These are phyloP conservation scores for Malassezia psittaci DNA, from an alignment of 1,284 basidiomycete species.

Conservation along the genomic window DNA sequence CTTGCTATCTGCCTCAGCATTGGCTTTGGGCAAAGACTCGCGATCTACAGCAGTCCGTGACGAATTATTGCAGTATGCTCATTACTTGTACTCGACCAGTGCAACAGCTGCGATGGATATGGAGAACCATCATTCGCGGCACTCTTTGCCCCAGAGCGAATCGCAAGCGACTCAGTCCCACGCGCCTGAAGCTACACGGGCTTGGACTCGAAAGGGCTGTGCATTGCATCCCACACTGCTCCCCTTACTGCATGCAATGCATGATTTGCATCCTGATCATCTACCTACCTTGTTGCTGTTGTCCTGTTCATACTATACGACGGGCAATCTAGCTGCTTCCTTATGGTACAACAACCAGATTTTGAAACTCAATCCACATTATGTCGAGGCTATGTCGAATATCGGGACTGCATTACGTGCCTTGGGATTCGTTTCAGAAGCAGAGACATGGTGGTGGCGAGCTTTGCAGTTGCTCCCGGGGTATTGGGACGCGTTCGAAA, in stretches of 20 bases:
- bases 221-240: conserved; percentile 37
- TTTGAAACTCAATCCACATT: conserved; percentile 48
- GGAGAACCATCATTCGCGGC: conserved; percentile 4
- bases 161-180: no score
- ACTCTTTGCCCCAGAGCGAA: not conserved
- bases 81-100: conserved; percentile 33
- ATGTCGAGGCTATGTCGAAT: conserved; percentile 51
- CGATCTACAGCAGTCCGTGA: conserved; percentile 32
- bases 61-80: conserved; percentile 42
- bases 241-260: conserved; percentile 38
- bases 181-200: not conserved
- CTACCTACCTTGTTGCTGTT: conserved; percentile 39
- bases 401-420: conserved; percentile 53
- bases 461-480: conserved; percentile 50
- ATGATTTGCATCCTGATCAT: conserved; percentile 34
- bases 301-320: conserved; percentile 40
- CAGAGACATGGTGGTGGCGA: conserved; percentile 52
- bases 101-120: conserved; percentile 3
- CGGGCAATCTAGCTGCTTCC: conserved; percentile 33
- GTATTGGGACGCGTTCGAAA: conserved; percentile 51
- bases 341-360: conserved; percentile 48
- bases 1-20: conserved; percentile 29
- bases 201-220: not conserved
- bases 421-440: conserved; percentile 48
- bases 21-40: conserved; percentile 25